Evolutionary conservation across 1,284 basidiomycete species (phyloP), one percentile per base, ranked within the genome.

Genomic region (Ustilago xerochloae): DNA sequence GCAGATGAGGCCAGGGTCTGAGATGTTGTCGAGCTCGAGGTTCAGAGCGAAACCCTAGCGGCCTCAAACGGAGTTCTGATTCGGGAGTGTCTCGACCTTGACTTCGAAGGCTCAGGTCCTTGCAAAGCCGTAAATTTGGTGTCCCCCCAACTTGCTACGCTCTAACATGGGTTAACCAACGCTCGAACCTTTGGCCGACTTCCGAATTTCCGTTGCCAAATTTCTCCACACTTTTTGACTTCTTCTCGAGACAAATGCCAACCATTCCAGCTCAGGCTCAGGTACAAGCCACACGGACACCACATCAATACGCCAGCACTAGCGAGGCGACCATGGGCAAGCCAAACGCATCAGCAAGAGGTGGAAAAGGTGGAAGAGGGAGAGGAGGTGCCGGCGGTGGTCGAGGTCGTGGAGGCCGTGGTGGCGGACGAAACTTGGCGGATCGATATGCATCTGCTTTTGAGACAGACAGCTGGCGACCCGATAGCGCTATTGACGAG

Each of bases 401-500:
- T 32, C 32, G 62, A 43, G 68, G 72, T 1, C 58, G 71, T 15
- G 62, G 69, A 20, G 59, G 73, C 35, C 58, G 66, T 16, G 59
- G 63, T 46, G 63, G 75, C 28, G 71, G 72, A 9, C 58, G 67
- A 22, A 61, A 54, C 39, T 24, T 67, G 10, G 64, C 58, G 1
- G 61, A 54, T 32, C 64, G 68, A 4, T 61, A 76, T 24, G 64
- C 60, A 15, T 63, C 73, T 12, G 63, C 64, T 8, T 58, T 75
- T 45, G 67, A 72, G 1, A 50, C 49, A 20, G 68, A 72, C 45
- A 76, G 55, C 54, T 75, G 68, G 68, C 49, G 67, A 43, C 75
- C 69, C 1, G 75, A 77, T 8, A 79, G 77, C 54, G 74, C 67
- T 15, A 68, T 77, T 24, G 77, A 79, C 29, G 47, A 45, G 30